Evolutionary conservation across 257 asterid species (phyloP).

Genomic region (Capsicum rhomboideum): DNA sequence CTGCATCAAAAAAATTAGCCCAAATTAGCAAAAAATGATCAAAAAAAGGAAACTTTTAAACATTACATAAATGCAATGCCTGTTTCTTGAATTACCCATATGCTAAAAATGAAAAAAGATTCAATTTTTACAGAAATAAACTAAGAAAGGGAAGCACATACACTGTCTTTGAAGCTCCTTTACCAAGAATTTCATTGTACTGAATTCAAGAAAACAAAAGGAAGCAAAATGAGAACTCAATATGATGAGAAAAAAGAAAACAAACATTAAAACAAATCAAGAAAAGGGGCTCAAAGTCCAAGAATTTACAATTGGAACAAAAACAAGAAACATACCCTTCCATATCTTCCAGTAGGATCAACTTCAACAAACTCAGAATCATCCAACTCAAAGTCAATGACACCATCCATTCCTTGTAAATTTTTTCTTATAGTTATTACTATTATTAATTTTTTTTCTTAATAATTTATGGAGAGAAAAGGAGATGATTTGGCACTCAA

Average conservation of each 20-base stretch:
- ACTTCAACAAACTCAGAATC: constrained; percentile 76
- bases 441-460: no score
- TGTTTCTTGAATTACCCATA: not conserved
- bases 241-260: not conserved
- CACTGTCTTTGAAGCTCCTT: constrained; percentile 95
- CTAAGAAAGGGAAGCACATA: constrained; percentile 25
- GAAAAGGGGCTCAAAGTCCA: not conserved
- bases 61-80: not conserved
- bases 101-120: not conserved
- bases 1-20: constrained; percentile 27
- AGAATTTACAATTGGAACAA: not conserved
- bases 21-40: not conserved
- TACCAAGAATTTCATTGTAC: constrained; percentile 96
- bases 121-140: constrained; percentile 11
- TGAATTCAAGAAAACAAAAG: constrained; percentile 28
- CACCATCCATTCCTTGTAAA: constrained; percentile 48
- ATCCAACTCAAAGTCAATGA: constrained; percentile 47
- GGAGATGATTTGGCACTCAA: not conserved
- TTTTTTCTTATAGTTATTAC: no score
- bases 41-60: not conserved
- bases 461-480: not conserved
- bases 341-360: constrained; percentile 96
- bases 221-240: not conserved
- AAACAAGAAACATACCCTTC: constrained; percentile 53
- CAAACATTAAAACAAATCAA: not conserved